These are phyloP conservation scores for Phytophthora rubi DNA, from an alignment of 352 stramenopile genomes.

Conservation along the genomic window DNA sequence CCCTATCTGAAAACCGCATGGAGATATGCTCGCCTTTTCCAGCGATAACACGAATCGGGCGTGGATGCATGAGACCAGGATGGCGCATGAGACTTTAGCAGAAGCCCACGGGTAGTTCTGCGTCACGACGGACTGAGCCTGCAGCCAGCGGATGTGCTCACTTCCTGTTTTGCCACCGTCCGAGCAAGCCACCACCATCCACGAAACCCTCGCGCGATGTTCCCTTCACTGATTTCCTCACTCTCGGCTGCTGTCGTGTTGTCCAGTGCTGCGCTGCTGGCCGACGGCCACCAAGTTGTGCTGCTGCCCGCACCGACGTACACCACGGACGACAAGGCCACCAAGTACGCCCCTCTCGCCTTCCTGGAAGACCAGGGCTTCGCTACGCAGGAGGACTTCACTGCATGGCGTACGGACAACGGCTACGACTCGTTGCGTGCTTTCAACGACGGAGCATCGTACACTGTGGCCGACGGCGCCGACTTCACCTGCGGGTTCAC, in stretches of 20 bases:
- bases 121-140: slow-evolving; percentile 5
- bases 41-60: slow-evolving; percentile 7
- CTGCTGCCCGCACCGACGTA: slow-evolving; percentile 47
- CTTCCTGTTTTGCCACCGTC: slow-evolving; percentile 21
- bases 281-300: slow-evolving; percentile 45
- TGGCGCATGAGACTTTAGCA: slow-evolving; percentile 20
- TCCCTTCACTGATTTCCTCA: slow-evolving; percentile 25
- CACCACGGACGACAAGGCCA: slow-evolving; percentile 40
- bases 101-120: slow-evolving; percentile 5
- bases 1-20: slow-evolving; percentile 27
- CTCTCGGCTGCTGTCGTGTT: slow-evolving; percentile 31
- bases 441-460: slow-evolving; percentile 49
- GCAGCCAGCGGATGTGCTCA: slow-evolving; percentile 1
- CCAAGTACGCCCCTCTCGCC: slow-evolving; percentile 50
- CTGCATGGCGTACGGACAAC: slow-evolving; percentile 42
- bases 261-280: slow-evolving; percentile 27
- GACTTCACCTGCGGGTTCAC: slow-evolving; percentile 49
- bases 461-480: slow-evolving; percentile 40
- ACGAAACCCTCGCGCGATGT: slow-evolving; percentile 5
- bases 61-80: slow-evolving; percentile 6
- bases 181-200: slow-evolving; percentile 12
- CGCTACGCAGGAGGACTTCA: slow-evolving; percentile 50
- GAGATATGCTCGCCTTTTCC: slow-evolving; percentile 32
- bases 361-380: slow-evolving; percentile 59
- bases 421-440: slow-evolving; percentile 48